Conservation (phyloP, 306 rosid species). For the Vigna trinervia region DNA sequence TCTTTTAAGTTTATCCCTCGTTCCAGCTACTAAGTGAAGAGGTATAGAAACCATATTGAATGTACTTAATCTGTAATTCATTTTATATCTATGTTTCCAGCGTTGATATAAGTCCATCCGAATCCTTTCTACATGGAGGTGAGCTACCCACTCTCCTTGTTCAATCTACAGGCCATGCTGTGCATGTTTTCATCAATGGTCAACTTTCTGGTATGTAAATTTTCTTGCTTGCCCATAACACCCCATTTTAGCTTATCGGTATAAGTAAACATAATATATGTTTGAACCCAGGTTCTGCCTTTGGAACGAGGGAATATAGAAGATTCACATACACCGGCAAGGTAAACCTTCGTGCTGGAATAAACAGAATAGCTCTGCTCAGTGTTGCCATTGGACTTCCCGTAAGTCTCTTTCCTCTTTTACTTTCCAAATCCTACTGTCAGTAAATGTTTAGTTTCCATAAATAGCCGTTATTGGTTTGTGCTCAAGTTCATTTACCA, state of each 20-base stretch:
- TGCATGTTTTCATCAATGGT: constrained; percentile 81
- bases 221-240: constrained; percentile 20
- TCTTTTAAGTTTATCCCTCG: background rate
- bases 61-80: constrained; percentile 1
- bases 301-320: constrained; percentile 70
- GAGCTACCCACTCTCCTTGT: constrained; percentile 77
- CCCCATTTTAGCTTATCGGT: constrained; percentile 23
- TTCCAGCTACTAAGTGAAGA: background rate
- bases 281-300: constrained; percentile 69
- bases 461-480: constrained; percentile 7
- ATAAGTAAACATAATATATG: constrained; percentile 23
- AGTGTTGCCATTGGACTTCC: constrained; percentile 91
- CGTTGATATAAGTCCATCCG: constrained; percentile 70
- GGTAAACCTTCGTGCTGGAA: constrained; percentile 70
- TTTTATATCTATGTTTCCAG: constrained; percentile 50
- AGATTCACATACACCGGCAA: constrained; percentile 74
- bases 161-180: constrained; percentile 83
- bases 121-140: constrained; percentile 81
- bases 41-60: constrained; percentile 2
- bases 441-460: background rate
- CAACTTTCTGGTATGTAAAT: constrained; percentile 67
- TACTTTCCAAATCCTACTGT: constrained; percentile 4
- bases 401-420: constrained; percentile 54
- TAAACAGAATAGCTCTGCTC: constrained; percentile 79
- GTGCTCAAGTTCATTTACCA: background rate